phyloP scores from a whole-genome alignment of 441 rosid genomes.

The California macrophylla region DNA sequence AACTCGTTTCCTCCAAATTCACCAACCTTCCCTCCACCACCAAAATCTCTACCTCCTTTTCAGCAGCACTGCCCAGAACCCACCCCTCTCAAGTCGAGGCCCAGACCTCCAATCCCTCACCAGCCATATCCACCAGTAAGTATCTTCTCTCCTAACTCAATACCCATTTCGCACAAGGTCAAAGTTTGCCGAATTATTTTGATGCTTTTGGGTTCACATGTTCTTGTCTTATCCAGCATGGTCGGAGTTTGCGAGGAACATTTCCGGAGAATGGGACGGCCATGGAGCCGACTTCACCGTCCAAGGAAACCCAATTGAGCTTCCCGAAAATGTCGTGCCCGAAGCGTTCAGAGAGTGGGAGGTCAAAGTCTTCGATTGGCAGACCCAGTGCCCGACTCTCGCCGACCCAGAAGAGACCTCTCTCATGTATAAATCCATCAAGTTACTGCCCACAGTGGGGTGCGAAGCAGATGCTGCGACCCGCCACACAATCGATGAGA shows the following conservation, averaged over 20 bases:
- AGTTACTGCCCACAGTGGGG: conserved; percentile 87
- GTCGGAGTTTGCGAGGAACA: conserved; percentile 58
- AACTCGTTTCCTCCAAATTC: neutral
- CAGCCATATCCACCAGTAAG: neutral
- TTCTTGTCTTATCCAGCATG: conserved; percentile 32
- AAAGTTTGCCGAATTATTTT: neutral
- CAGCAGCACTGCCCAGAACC: neutral
- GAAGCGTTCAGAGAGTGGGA: conserved; percentile 92
- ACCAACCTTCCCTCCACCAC: neutral
- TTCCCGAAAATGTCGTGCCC: conserved; percentile 75
- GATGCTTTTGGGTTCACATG: neutral
- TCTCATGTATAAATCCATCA: conserved; percentile 51
- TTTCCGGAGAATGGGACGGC: conserved; percentile 96
- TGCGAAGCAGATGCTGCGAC: conserved; percentile 97
- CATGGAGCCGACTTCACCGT: conserved; percentile 69
- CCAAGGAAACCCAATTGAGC: conserved; percentile 58
- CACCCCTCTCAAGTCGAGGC: neutral
- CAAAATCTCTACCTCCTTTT: neutral
- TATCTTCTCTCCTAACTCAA: neutral
- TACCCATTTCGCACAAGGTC: neutral
- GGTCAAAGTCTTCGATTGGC: conserved; percentile 88
- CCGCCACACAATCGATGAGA: conserved; percentile 41
- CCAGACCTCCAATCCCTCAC: neutral
- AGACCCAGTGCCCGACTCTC: conserved; percentile 87
- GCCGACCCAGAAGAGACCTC: conserved; percentile 34